These are phyloP conservation scores for Solanum chacoense DNA, from an alignment of 305 asterid genomes.

Conservation along the genomic window DNA sequence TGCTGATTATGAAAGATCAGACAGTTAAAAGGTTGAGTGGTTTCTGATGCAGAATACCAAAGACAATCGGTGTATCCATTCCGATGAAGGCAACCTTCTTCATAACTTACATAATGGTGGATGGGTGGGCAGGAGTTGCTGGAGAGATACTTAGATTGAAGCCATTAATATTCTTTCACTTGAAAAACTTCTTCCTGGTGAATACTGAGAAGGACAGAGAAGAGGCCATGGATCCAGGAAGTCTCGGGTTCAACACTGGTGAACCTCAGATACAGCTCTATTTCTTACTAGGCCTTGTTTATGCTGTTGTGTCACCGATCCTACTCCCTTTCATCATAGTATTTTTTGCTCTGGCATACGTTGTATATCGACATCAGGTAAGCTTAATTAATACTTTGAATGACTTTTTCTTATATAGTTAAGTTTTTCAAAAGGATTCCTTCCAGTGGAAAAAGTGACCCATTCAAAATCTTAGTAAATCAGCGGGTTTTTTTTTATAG, in stretches of 20 bases:
- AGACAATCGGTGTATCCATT: conserved; percentile 72
- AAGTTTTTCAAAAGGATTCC: background rate
- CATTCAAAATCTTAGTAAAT: background rate
- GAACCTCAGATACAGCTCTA: conserved; percentile 94
- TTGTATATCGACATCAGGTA: conserved; percentile 95
- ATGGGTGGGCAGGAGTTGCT: conserved; percentile 97
- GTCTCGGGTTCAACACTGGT: conserved; percentile 85
- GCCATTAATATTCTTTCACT: conserved; percentile 72
- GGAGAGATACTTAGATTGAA: conserved; percentile 79
- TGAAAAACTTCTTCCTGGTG: conserved; percentile 76
- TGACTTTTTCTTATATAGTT: background rate
- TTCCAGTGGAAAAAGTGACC: background rate
- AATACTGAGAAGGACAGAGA: conserved; percentile 91
- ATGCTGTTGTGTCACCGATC: conserved; percentile 82
- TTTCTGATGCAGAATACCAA: conserved; percentile 43
- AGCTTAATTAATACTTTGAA: background rate
- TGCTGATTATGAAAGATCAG: background rate
- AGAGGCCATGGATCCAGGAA: conserved; percentile 92
- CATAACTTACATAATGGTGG: conserved; percentile 84
- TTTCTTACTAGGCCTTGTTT: conserved; percentile 88
- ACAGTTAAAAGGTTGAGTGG: background rate
- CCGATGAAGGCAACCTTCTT: conserved; percentile 96
- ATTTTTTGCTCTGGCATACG: conserved; percentile 72
- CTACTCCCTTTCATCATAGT: conserved; percentile 86
- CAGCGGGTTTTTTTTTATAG: background rate